A percentile compares a stretch with the other conserved stretches of the same genome.
These are phyloP conservation scores for Sorghum bicolor DNA, from an alignment of 176 grass and related monocot genomes.

Conservation along the genomic window DNA sequence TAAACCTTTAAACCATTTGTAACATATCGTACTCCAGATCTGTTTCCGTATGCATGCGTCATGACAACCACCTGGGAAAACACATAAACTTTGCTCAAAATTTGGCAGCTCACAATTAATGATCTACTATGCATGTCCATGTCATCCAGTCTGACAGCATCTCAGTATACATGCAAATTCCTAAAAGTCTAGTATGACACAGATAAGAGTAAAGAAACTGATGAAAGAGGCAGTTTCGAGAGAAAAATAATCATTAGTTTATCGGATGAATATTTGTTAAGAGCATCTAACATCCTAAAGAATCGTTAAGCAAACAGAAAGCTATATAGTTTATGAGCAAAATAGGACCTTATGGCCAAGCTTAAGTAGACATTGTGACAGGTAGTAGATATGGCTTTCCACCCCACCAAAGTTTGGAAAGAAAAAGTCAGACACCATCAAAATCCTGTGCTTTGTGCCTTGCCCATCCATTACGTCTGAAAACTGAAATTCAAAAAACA, in stretches of 20 bases:
- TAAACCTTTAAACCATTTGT: slow-evolving; percentile 91
- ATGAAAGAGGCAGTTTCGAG: not conserved
- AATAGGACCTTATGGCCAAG: slow-evolving; percentile 77
- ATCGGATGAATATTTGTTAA: not conserved
- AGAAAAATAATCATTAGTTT: not conserved
- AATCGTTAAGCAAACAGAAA: slow-evolving; percentile 1
- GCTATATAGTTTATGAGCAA: not conserved
- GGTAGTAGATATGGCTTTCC: slow-evolving; percentile 93
- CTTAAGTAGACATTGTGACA: slow-evolving; percentile 92
- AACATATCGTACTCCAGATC: slow-evolving; percentile 86
- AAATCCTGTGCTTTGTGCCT: slow-evolving; percentile 53
- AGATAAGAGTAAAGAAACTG: not conserved
- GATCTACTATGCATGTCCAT: not conserved
- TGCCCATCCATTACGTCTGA: slow-evolving; percentile 34
- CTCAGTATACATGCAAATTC: not conserved
- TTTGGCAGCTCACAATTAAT: not conserved
- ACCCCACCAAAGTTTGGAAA: slow-evolving; percentile 94
- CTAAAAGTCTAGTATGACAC: slow-evolving; percentile 9
- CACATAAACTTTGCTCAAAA: not conserved
- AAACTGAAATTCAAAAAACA: slow-evolving; percentile 17
- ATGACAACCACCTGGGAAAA: slow-evolving; percentile 76
- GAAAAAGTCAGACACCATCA: slow-evolving; percentile 98
- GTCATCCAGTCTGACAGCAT: not conserved
- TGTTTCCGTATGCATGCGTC: slow-evolving; percentile 94
- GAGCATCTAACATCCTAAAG: not conserved